phyloP scores from a whole-genome alignment of 768 basidiomycete species.

The Chiua virens region DNA sequence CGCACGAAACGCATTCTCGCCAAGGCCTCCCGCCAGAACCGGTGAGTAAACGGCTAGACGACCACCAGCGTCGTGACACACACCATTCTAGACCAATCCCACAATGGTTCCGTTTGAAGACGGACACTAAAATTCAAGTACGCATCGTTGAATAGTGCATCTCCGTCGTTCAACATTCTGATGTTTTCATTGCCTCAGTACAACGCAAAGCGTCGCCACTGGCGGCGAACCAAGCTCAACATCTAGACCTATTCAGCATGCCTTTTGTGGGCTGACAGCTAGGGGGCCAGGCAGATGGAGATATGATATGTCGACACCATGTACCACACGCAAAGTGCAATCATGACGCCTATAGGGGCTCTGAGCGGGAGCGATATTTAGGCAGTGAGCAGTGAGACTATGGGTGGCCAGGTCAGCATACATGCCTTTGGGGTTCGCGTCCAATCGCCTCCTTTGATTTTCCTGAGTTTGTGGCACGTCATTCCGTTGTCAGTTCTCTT shows the following conservation, averaged over 20 bases:
- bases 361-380: too few relatives aligned
- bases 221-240: conserved; percentile 99
- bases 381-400: not conserved
- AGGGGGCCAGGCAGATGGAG: conserved; percentile 14
- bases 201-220: conserved; percentile 97
- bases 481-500: too few relatives aligned
- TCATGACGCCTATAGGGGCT: not conserved
- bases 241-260: conserved; percentile 50
- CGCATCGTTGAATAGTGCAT: conserved; percentile 3
- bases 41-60: conserved; percentile 47
- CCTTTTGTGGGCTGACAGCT: not conserved
- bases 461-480: too few relatives aligned
- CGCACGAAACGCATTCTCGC: conserved; percentile 96
- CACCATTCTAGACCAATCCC: conserved; percentile 76
- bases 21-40: conserved; percentile 94
- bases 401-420: not conserved
- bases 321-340: conserved; percentile 28
- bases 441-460: too few relatives aligned
- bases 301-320: conserved; percentile 20
- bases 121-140: conserved; percentile 93
- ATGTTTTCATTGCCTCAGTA: conserved; percentile 47
- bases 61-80: too few relatives aligned
- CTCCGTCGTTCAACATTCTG: not conserved
- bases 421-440: too few relatives aligned
- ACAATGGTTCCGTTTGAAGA: conserved; percentile 98